These are phyloP conservation scores for Leucocoprinus birnbaumii DNA, from an alignment of 768 basidiomycete genomes.

Conservation along the genomic window DNA sequence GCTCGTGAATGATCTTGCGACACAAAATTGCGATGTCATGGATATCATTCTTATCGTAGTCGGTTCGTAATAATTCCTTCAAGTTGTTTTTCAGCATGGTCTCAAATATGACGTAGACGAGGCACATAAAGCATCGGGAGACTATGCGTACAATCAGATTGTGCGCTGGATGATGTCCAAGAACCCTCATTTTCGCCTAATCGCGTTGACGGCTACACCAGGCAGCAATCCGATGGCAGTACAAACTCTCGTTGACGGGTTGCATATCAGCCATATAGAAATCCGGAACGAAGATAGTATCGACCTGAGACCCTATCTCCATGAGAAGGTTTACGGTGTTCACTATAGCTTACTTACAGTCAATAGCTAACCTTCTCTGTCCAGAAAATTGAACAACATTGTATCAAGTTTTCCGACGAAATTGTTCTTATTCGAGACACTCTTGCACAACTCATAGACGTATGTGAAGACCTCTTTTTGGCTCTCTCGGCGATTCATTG, in stretches of 20 bases:
- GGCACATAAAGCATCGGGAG: constrained; percentile 91
- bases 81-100: neutral
- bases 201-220: constrained; percentile 95
- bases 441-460: constrained; percentile 73
- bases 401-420: constrained; percentile 70
- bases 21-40: constrained; percentile 68
- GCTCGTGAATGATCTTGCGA: constrained; percentile 78
- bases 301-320: constrained; percentile 83
- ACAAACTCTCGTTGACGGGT: constrained; percentile 84
- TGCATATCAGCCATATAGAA: constrained; percentile 95
- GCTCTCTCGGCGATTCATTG: constrained; percentile 5
- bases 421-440: constrained; percentile 65
- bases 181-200: constrained; percentile 89
- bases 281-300: constrained; percentile 89
- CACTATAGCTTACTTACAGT: neutral
- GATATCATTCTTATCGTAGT: constrained; percentile 88
- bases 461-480: constrained; percentile 26
- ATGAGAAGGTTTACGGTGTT: constrained; percentile 65
- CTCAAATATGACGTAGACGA: constrained; percentile 58
- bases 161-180: constrained; percentile 90
- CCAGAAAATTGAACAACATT: constrained; percentile 74
- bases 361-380: constrained; percentile 8
- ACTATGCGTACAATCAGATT: constrained; percentile 89
- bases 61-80: constrained; percentile 42
- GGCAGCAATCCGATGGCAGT: constrained; percentile 84